Evolutionary conservation across 345 rosid species (phyloP).

Genomic region (Linum trigynum): DNA sequence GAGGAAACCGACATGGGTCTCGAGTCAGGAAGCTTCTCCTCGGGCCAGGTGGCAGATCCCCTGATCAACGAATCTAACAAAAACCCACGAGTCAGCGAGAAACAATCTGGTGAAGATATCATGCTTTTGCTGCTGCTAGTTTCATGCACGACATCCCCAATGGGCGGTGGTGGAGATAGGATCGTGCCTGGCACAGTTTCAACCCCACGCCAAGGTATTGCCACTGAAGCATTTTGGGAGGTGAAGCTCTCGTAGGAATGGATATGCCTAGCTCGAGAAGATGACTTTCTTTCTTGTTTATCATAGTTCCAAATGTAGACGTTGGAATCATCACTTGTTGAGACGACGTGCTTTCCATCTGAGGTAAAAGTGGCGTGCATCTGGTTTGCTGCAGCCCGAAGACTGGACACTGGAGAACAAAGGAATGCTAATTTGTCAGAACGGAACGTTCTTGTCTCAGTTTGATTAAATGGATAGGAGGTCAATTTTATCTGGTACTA

Average conservation of each 20-base stretch:
- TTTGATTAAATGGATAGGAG: too few relatives aligned
- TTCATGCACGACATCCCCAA: conserved; percentile 4
- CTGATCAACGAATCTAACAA: conserved; percentile 33
- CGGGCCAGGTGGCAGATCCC: conserved; percentile 74
- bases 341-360: conserved; percentile 63
- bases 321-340: conserved; percentile 57
- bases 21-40: conserved; percentile 51
- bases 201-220: conserved; percentile 60
- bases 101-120: conserved; percentile 42
- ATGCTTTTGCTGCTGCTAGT: conserved; percentile 11
- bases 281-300: conserved; percentile 25
- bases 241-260: conserved; percentile 50
- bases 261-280: conserved; percentile 31
- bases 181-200: conserved; percentile 15
- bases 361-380: conserved; percentile 54
- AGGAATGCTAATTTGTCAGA: not conserved
- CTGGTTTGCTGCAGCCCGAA: conserved; percentile 41
- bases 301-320: conserved; percentile 58
- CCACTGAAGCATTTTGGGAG: conserved; percentile 50
- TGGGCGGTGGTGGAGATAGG: conserved; percentile 14
- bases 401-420: conserved; percentile 36
- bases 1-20: conserved; percentile 22
- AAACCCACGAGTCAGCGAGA: conserved; percentile 37
- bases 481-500: too few relatives aligned
- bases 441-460: not conserved